phyloP scores from a whole-genome alignment of 306 rosid species.

The Cyclanthera cordifolia region DNA sequence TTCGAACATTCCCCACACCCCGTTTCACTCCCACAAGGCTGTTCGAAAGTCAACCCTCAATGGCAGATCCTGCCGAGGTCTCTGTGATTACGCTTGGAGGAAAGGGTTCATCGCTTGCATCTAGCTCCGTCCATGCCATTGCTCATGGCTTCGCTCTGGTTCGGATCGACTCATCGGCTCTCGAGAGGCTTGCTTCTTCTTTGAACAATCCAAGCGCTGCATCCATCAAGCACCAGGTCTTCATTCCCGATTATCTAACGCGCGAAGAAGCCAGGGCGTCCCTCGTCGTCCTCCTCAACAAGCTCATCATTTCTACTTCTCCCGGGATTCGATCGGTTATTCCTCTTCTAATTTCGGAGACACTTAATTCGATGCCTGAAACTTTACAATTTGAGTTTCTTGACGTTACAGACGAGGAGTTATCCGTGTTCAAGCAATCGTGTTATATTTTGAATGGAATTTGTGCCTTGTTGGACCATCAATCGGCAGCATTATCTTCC shows the following conservation, averaged over 20 bases:
- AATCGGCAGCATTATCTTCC: conserved; percentile 33
- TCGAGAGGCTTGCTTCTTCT: conserved; percentile 33
- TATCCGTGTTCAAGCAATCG: conserved; percentile 18
- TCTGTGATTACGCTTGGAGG: conserved; percentile 53
- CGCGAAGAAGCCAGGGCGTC: conserved; percentile 36
- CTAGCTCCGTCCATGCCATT: conserved; percentile 44
- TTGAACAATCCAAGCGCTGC: conserved; percentile 7
- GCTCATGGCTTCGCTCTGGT: conserved; percentile 35
- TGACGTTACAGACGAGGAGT: conserved; percentile 42
- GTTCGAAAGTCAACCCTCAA: conserved; percentile 1
- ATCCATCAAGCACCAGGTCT: conserved; percentile 20
- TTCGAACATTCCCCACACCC: neutral
- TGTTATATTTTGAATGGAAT: conserved; percentile 30
- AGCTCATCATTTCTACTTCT: conserved; percentile 36
- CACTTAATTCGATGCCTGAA: conserved; percentile 23
- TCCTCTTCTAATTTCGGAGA: conserved; percentile 32
- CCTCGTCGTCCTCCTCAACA: conserved; percentile 50
- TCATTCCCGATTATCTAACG: conserved; percentile 30
- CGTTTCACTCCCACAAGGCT: neutral
- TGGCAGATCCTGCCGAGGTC: conserved; percentile 33
- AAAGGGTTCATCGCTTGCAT: conserved; percentile 63
- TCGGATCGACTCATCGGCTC: conserved; percentile 51
- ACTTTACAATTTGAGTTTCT: conserved; percentile 17
- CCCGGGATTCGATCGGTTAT: conserved; percentile 22
- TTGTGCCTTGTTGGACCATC: conserved; percentile 48